These are phyloP conservation scores for Cutaneotrichosporon cutaneum DNA, from an alignment of 1,284 basidiomycete genomes.

Conservation along the genomic window DNA sequence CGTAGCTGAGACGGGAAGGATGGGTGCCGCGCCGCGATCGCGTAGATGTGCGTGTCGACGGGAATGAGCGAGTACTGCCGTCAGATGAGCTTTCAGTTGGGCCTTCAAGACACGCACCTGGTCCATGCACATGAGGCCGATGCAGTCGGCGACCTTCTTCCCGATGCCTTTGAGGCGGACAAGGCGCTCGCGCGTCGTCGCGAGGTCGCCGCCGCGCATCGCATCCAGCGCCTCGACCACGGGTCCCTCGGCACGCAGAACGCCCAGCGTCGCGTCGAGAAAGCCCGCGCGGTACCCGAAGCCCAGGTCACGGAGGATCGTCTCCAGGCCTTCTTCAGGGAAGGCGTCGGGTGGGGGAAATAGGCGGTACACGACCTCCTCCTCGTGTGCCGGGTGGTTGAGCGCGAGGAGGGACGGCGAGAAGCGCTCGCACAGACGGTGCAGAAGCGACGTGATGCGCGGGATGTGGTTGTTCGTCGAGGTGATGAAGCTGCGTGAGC, in stretches of 20 bases:
- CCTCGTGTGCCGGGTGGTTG: constrained; percentile 30
- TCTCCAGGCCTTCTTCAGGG: constrained; percentile 60
- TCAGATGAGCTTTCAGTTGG: not conserved
- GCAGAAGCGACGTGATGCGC: constrained; percentile 87
- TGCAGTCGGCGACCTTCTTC: constrained; percentile 92
- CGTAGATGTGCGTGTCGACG: constrained; percentile 87
- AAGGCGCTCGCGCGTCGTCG: constrained; percentile 62
- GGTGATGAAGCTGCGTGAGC: constrained; percentile 78
- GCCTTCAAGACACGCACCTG: constrained; percentile 61
- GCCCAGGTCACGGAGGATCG: constrained; percentile 72
- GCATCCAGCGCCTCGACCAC: constrained; percentile 27
- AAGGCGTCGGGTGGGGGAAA: constrained; percentile 78
- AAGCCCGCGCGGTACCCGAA: constrained; percentile 96
- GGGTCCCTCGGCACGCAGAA: constrained; percentile 56
- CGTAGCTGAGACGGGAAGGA: constrained; percentile 58
- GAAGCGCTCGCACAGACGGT: constrained; percentile 64
- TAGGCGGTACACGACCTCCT: constrained; percentile 63
- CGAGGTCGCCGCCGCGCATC: constrained; percentile 30
- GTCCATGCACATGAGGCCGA: constrained; percentile 91
- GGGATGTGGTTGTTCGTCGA: constrained; percentile 96
- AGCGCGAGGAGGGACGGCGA: constrained; percentile 61
- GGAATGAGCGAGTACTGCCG: constrained; percentile 75
- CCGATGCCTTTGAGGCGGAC: constrained; percentile 86
- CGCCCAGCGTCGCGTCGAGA: constrained; percentile 76
- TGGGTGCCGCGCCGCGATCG: constrained; percentile 82